Percentiles rank a stretch among this genome's conserved stretches.
Conservation (phyloP, 192 early-diverging fungal species). For the Entomortierella parvispora region DNA sequence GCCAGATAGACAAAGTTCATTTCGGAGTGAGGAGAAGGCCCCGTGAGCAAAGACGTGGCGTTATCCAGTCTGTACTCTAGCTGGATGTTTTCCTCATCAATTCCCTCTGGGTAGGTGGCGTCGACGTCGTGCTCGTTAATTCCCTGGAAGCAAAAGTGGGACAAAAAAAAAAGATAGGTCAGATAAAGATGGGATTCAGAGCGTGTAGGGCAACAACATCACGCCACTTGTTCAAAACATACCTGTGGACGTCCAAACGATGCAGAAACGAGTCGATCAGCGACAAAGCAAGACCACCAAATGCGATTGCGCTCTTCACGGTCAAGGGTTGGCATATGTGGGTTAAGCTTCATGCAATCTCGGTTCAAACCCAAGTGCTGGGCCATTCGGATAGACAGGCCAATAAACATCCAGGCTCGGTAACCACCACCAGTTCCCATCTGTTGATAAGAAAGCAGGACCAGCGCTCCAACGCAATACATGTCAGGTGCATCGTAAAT, state of each 20-base stretch:
- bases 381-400: constrained; percentile 72
- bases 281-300: constrained; percentile 85
- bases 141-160: constrained; percentile 13
- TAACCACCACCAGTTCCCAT: constrained; percentile 58
- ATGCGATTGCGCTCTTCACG: constrained; percentile 71
- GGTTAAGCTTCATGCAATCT: constrained; percentile 63
- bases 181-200: background rate
- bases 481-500: constrained; percentile 35
- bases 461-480: constrained; percentile 40
- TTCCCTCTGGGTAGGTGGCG: constrained; percentile 61
- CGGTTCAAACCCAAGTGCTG: constrained; percentile 78
- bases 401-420: constrained; percentile 60
- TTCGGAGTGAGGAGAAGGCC: constrained; percentile 36
- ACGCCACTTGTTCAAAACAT: background rate
- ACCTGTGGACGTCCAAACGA: constrained; percentile 50
- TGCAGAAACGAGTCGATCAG: constrained; percentile 67
- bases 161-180: background rate
- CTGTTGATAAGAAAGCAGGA: constrained; percentile 36
- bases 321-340: constrained; percentile 51
- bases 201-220: too few species aligned
- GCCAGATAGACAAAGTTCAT: constrained; percentile 55
- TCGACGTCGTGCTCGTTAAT: constrained; percentile 68
- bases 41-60: constrained; percentile 13
- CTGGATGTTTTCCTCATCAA: constrained; percentile 50
- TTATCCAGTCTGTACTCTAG: constrained; percentile 33